Conservation (phyloP, 371 early-diverging fungal species). For the Syncephalastrum contaminatum region DNA sequence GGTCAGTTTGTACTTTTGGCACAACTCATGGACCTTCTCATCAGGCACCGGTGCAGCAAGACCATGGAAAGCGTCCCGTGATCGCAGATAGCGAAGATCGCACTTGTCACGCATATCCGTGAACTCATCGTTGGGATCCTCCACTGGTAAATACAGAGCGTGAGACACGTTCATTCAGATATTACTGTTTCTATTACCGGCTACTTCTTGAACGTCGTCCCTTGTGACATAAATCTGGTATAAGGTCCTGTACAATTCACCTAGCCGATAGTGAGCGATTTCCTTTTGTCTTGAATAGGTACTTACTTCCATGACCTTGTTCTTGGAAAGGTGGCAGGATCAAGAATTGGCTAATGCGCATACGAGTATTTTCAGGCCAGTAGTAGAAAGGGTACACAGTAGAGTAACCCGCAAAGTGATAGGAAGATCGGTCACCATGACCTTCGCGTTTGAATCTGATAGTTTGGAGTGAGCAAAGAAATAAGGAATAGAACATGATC, state of each 20-base stretch:
- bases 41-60: constrained; percentile 58
- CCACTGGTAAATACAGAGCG: constrained; percentile 54
- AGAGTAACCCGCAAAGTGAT: constrained; percentile 78
- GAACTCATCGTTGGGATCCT: constrained; percentile 91
- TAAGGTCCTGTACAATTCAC: constrained; percentile 62
- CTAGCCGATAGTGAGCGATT: constrained; percentile 14
- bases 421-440: constrained; percentile 27
- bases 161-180: not conserved
- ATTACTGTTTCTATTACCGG: constrained; percentile 29
- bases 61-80: constrained; percentile 58
- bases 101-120: constrained; percentile 82
- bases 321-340: constrained; percentile 87
- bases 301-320: constrained; percentile 79
- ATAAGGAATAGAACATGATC: too few relatives aligned
- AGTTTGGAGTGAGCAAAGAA: not conserved
- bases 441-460: constrained; percentile 32
- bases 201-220: constrained; percentile 62
- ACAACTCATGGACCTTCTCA: constrained; percentile 42
- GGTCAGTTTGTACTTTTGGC: constrained; percentile 57
- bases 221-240: constrained; percentile 57
- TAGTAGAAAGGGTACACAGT: constrained; percentile 81
- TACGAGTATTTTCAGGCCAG: constrained; percentile 76
- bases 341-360: constrained; percentile 90
- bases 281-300: not conserved
- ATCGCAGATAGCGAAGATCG: constrained; percentile 69